Percentiles rank a stretch among this genome's conserved stretches.
These are phyloP conservation scores for Suillus decipiens DNA, from an alignment of 768 basidiomycete species.

Conservation along the genomic window DNA sequence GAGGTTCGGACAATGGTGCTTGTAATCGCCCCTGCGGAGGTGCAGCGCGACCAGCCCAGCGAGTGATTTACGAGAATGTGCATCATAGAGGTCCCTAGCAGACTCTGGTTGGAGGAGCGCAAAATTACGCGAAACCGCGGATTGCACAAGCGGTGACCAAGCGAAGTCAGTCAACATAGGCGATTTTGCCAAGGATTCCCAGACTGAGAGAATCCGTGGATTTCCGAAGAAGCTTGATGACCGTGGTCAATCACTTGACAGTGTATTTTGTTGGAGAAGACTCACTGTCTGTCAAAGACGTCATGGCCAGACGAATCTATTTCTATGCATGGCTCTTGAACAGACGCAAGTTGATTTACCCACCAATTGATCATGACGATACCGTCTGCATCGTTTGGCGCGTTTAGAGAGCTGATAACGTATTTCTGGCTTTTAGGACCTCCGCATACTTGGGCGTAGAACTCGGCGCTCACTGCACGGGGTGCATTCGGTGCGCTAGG, in stretches of 20 bases:
- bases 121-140: slow-evolving; percentile 52
- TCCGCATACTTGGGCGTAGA: slow-evolving; percentile 51
- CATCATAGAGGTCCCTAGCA: slow-evolving; percentile 22
- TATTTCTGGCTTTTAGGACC: slow-evolving; percentile 29
- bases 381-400: slow-evolving; percentile 42
- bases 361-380: slow-evolving; percentile 51
- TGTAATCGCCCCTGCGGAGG: slow-evolving; percentile 58
- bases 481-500: slow-evolving; percentile 23
- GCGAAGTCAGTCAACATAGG: slow-evolving; percentile 51
- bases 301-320: slow-evolving; percentile 40
- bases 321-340: slow-evolving; percentile 45
- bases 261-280: slow-evolving; percentile 6
- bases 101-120: slow-evolving; percentile 39
- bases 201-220: slow-evolving; percentile 42
- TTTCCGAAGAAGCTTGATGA: slow-evolving; percentile 48
- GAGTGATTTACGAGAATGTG: slow-evolving; percentile 29
- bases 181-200: slow-evolving; percentile 44
- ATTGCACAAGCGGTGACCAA: slow-evolving; percentile 55
- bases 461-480: slow-evolving; percentile 48
- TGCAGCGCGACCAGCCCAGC: slow-evolving; percentile 55
- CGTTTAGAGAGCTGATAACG: slow-evolving; percentile 36
- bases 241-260: neutral
- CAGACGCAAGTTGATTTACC: slow-evolving; percentile 38
- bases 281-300: slow-evolving; percentile 54
- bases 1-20: slow-evolving; percentile 53